phyloP scores from a whole-genome alignment of 2,329 filamentous ascomycete genomes.

The Colletotrichum falcatum region DNA sequence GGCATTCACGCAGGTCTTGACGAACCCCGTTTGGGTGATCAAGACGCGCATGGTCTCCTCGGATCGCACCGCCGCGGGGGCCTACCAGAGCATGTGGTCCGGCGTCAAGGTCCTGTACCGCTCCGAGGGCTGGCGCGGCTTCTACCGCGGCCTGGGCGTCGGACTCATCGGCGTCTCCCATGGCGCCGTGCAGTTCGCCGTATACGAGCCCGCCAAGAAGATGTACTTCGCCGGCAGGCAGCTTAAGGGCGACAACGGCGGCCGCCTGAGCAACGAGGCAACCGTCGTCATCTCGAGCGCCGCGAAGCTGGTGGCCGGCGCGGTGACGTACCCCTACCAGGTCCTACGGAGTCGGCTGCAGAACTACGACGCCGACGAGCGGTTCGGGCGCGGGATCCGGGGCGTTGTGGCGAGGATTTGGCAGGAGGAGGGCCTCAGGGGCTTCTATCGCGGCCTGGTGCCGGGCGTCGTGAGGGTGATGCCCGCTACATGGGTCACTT shows the following conservation, averaged over 20 bases:
- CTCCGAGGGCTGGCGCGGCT: slow-evolving; percentile 80
- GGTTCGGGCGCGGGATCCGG: slow-evolving; percentile 76
- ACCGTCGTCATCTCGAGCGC: slow-evolving; percentile 83
- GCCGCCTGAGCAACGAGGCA: slow-evolving; percentile 75
- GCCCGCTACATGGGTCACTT: slow-evolving; percentile 96
- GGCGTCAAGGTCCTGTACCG: slow-evolving; percentile 76
- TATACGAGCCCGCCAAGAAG: slow-evolving; percentile 81
- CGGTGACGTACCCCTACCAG: slow-evolving; percentile 93
- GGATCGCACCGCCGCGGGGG: slow-evolving; percentile 77
- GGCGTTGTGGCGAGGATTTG: slow-evolving; percentile 83
- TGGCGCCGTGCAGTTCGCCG: slow-evolving; percentile 94
- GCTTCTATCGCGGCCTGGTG: slow-evolving; percentile 92
- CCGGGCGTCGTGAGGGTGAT: slow-evolving; percentile 92
- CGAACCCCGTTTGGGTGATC: slow-evolving; percentile 97
- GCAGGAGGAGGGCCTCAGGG: slow-evolving; percentile 80
- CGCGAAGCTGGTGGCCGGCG: slow-evolving; percentile 90
- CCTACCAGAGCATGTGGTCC: slow-evolving; percentile 82
- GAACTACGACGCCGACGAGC: slow-evolving; percentile 82
- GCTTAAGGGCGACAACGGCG: slow-evolving; percentile 33
- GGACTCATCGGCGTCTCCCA: slow-evolving; percentile 89
- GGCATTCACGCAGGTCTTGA: slow-evolving; percentile 81
- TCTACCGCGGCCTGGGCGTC: slow-evolving; percentile 88
- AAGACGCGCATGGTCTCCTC: slow-evolving; percentile 97
- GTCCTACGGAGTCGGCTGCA: slow-evolving; percentile 90
- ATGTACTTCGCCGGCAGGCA: slow-evolving; percentile 64